Evolutionary conservation across 257 asterid species (phyloP), one percentile per base, ranked within the genome.

Genomic region (Misopates orontium): DNA sequence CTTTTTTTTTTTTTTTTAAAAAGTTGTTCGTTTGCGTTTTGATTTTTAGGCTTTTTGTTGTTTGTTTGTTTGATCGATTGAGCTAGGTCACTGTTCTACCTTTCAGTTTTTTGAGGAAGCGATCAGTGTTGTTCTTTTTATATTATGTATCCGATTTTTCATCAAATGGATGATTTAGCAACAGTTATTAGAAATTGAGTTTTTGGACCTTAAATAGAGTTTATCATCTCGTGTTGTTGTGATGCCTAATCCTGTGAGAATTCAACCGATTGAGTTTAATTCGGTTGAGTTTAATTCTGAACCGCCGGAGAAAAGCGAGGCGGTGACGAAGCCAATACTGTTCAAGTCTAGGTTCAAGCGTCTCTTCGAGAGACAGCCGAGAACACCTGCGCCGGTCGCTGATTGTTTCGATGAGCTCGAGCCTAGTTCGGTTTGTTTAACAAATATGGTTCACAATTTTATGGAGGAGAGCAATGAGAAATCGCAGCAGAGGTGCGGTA

Each of bases 381-480:
- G 7, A 82, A 79, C 65, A 60, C 24, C 19, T 21, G 22, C 10
- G 54, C 14, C 8, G 18, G 4, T 16, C 15, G 28, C 23, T 16
- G 64, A 20, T 50, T 73, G 62, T n/a, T 17, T 68, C 5, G 96
- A 90, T 59, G 95, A 85, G 28, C 79, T 90, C 13, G 99, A 88
- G 70, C 96, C 96, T 19, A 88, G 93, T 79, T 82, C 99, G 0
- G 71, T 86, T 62, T 88, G 96, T 75, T 79, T 93, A 66, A 83
- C 78, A 49, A 86, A 81, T 63, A 90, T 93, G 97, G 96, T 93
- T 23, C 95, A 87, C 83, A 87, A 76, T 82, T 93, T 87, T 48
- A 84, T 90, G 14, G 96, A 90, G 71, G 97, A 80, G 47, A 71
- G 67, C 32, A 80, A 77, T 71, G 94, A 89, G 22, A 86, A 77